Evolutionary conservation across 164 flowering plant genomes (phyloP).

Genomic region (Vitis cinerea): DNA sequence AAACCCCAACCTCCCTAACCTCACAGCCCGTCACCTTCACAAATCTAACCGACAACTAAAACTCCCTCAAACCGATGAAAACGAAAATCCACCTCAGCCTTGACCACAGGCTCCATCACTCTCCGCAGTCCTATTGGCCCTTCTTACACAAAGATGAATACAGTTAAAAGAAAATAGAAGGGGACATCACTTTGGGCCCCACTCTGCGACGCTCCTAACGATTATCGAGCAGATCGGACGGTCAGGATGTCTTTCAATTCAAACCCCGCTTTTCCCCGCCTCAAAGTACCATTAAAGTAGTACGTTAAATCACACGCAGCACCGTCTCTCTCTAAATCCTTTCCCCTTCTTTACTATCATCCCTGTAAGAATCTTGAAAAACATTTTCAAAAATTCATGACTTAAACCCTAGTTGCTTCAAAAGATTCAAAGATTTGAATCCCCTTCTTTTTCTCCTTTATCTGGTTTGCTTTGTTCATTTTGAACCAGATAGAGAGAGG

Average conservation of each 20-base stretch:
- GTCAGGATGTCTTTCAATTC: slow-evolving; percentile 27
- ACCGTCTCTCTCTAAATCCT: slow-evolving; percentile 1
- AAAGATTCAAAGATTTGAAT: too few species aligned
- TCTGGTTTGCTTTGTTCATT: not conserved
- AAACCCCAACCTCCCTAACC: not conserved
- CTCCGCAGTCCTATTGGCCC: too few species aligned
- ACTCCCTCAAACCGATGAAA: not conserved
- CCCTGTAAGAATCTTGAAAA: not conserved
- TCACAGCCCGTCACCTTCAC: slow-evolving; percentile 11
- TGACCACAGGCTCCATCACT: too few species aligned
- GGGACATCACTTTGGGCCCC: slow-evolving; percentile 11
- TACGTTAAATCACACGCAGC: not conserved
- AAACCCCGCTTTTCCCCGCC: slow-evolving; percentile 30
- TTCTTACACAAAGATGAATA: too few species aligned
- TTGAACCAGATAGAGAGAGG: slow-evolving; percentile 7
- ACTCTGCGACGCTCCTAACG: slow-evolving; percentile 28
- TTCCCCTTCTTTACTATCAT: not conserved
- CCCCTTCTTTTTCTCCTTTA: not conserved
- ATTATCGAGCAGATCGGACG: slow-evolving; percentile 24
- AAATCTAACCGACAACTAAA: slow-evolving; percentile 1
- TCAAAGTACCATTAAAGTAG: slow-evolving; percentile 19
- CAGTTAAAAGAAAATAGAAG: too few species aligned
- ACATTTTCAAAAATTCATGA: not conserved
- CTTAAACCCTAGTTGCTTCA: too few species aligned
- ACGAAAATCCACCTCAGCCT: too few species aligned